Evolutionary conservation across 1,284 basidiomycete species (phyloP).

Genomic region (Filobasidium uniguttulatum): DNA sequence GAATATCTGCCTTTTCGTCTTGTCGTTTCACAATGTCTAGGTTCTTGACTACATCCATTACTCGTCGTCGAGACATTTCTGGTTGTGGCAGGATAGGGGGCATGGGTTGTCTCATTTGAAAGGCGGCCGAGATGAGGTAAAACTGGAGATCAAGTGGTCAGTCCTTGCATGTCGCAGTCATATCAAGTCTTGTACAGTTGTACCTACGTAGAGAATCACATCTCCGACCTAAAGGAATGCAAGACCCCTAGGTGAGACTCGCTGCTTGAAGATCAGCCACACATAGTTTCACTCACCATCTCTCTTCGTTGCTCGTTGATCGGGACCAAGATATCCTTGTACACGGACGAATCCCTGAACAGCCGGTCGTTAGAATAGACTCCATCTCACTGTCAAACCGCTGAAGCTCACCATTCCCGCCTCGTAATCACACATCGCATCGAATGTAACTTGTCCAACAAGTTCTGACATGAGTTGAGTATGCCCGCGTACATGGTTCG

Average conservation of each 20-base stretch:
- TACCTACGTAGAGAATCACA: slow-evolving; percentile 59
- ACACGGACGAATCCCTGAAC: slow-evolving; percentile 34
- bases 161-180: neutral
- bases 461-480: slow-evolving; percentile 71
- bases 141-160: slow-evolving; percentile 38
- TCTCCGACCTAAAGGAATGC: slow-evolving; percentile 51
- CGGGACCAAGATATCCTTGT: slow-evolving; percentile 72
- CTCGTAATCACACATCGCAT: slow-evolving; percentile 90
- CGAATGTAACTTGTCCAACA: slow-evolving; percentile 76
- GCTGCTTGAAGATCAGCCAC: neutral
- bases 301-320: slow-evolving; percentile 75
- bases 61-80: slow-evolving; percentile 58
- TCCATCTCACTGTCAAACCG: slow-evolving; percentile 20
- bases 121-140: slow-evolving; percentile 71
- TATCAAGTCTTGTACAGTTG: neutral
- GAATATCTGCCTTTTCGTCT: slow-evolving; percentile 48
- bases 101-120: slow-evolving; percentile 75
- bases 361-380: too few relatives aligned
- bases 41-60: slow-evolving; percentile 68
- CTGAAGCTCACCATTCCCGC: slow-evolving; percentile 63
- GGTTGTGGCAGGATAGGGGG: slow-evolving; percentile 91
- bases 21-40: slow-evolving; percentile 62
- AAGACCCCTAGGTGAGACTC: neutral
- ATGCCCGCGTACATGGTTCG: slow-evolving; percentile 66
- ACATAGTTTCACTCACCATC: slow-evolving; percentile 45